These are phyloP conservation scores for Chrysoporthe austroafricana DNA, from an alignment of 2,329 filamentous ascomycete genomes.

Conservation along the genomic window DNA sequence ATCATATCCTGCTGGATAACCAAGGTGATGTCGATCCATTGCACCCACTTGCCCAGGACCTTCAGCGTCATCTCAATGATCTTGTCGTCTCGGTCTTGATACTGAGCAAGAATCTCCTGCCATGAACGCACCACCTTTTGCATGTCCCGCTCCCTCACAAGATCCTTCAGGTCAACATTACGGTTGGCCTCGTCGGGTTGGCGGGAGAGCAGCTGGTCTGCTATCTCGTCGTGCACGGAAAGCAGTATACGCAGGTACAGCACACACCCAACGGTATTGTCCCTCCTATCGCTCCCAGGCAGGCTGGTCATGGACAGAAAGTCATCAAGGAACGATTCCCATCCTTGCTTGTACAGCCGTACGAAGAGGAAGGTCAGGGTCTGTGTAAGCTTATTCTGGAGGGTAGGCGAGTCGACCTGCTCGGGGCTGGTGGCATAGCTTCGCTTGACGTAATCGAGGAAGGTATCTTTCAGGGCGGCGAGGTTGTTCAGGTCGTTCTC, in stretches of 20 bases:
- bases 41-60: constrained; percentile 95
- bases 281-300: constrained; percentile 60
- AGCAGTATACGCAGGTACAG: constrained; percentile 88
- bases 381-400: constrained; percentile 98
- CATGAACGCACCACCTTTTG: constrained; percentile 86
- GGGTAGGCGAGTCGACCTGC: constrained; percentile 69
- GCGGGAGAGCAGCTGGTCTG: constrained; percentile 83
- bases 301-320: constrained; percentile 75
- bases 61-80: constrained; percentile 88
- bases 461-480: constrained; percentile 74
- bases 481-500: constrained; percentile 77
- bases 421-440: constrained; percentile 68
- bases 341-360: constrained; percentile 80
- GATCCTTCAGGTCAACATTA: constrained; percentile 88
- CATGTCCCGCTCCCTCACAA: constrained; percentile 84
- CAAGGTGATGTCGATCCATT: constrained; percentile 96
- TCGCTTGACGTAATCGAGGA: constrained; percentile 80
- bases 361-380: constrained; percentile 94
- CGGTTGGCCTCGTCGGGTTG: constrained; percentile 79
- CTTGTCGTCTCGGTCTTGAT: constrained; percentile 69
- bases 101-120: constrained; percentile 86
- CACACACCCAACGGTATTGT: constrained; percentile 76
- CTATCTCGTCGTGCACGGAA: constrained; percentile 96
- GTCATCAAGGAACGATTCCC: constrained; percentile 91
- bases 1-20: constrained; percentile 91